Conservation (phyloP, 768 basidiomycete species). For the Leccinum barrowsii region DNA sequence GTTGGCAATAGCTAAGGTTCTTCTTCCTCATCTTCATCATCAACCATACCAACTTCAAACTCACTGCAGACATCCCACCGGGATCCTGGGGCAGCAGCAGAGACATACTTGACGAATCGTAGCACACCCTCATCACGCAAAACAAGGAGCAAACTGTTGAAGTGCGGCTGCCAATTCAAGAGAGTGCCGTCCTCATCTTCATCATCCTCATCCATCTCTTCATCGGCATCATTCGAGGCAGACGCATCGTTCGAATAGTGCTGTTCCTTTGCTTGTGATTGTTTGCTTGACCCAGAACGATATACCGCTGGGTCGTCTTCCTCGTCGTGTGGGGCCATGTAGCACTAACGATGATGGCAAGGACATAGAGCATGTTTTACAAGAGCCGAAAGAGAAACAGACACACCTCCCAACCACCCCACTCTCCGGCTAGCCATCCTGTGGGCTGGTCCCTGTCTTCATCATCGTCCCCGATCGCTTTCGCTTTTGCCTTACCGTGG, state of each 20-base stretch:
- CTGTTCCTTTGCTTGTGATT: slow-evolving; percentile 18
- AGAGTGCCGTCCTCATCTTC: slow-evolving; percentile 71
- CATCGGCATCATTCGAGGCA: slow-evolving; percentile 8
- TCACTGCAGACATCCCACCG: slow-evolving; percentile 93
- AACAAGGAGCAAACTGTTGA: slow-evolving; percentile 85
- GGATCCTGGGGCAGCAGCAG: slow-evolving; percentile 83
- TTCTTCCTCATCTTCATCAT: slow-evolving; percentile 44
- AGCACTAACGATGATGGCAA: slow-evolving; percentile 52
- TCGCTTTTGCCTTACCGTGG: slow-evolving; percentile 31
- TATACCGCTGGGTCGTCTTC: slow-evolving; percentile 96
- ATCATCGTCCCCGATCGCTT: slow-evolving; percentile 16
- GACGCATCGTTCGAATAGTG: slow-evolving; percentile 15
- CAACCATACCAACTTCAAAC: slow-evolving; percentile 83
- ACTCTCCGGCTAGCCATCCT: slow-evolving; percentile 71
- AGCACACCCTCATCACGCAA: slow-evolving; percentile 91
- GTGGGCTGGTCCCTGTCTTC: slow-evolving; percentile 29
- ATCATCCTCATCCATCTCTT: slow-evolving; percentile 27
- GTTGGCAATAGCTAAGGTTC: slow-evolving; percentile 6
- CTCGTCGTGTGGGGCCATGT: slow-evolving; percentile 92
- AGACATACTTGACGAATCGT: slow-evolving; percentile 94
- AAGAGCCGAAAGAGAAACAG: neutral
- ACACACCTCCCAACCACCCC: slow-evolving; percentile 93
- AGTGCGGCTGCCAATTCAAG: slow-evolving; percentile 83
- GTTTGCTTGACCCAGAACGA: slow-evolving; percentile 53
- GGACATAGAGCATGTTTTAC: neutral